phyloP scores from a whole-genome alignment of 441 rosid species.

The Erysimum cheiri region DNA sequence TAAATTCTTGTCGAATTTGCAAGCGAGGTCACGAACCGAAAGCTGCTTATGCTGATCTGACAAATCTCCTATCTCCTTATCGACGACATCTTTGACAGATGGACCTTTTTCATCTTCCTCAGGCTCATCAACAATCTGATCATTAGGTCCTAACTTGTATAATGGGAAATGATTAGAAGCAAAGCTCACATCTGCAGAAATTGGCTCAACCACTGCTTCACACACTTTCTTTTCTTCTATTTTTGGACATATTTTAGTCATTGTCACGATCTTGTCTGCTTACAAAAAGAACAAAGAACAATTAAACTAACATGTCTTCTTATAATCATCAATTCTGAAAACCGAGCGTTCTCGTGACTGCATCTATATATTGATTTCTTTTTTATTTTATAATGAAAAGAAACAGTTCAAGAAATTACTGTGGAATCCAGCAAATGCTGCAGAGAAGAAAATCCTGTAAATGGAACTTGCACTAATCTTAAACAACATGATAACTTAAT shows the following conservation, averaged over 20 bases:
- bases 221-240: constrained; percentile 30
- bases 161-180: constrained; percentile 73
- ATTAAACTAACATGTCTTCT: constrained; percentile 18
- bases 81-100: constrained; percentile 79
- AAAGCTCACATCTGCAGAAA: constrained; percentile 94
- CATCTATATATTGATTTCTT: background rate
- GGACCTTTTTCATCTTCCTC: constrained; percentile 76
- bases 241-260: constrained; percentile 47
- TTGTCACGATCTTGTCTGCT: constrained; percentile 26
- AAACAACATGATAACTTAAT: background rate
- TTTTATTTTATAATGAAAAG: background rate
- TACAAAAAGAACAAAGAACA: constrained; percentile 22
- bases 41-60: constrained; percentile 93
- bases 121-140: constrained; percentile 84
- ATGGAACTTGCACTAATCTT: constrained; percentile 16
- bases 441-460: background rate
- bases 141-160: constrained; percentile 87
- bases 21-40: constrained; percentile 95
- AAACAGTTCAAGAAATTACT: background rate
- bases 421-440: constrained; percentile 5
- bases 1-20: constrained; percentile 95
- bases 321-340: constrained; percentile 7
- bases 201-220: constrained; percentile 50
- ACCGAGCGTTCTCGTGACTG: background rate
- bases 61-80: constrained; percentile 64